phyloP scores from a whole-genome alignment of 495 filamentous ascomycete species.

The Xylaria telfairii region DNA sequence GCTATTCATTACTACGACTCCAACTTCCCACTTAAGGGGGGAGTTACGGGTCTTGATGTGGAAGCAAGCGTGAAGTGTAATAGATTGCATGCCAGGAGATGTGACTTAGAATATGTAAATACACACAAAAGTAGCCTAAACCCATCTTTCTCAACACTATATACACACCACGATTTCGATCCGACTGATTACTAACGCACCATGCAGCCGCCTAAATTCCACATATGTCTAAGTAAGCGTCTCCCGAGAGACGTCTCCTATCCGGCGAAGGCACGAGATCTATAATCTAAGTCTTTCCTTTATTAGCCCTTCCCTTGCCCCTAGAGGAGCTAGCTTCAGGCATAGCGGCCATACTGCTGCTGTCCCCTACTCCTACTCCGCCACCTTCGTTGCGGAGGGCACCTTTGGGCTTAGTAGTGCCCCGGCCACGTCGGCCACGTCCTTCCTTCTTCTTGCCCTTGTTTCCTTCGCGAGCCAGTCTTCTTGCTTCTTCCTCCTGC shows the following conservation, averaged over 20 bases:
- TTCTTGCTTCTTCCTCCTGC: constrained; percentile 67
- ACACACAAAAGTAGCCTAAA: not conserved
- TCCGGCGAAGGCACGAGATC: constrained; percentile 17
- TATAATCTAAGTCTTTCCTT: constrained; percentile 23
- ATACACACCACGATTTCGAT: constrained; percentile 3
- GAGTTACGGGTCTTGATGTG: no score
- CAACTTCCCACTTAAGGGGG: no score
- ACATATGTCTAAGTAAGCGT: not conserved
- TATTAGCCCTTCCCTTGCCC: constrained; percentile 16
- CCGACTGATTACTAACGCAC: not conserved
- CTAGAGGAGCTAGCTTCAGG: constrained; percentile 5
- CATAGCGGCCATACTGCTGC: not conserved
- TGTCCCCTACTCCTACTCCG: constrained; percentile 1
- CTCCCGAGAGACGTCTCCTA: constrained; percentile 21
- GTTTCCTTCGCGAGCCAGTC: constrained; percentile 37
- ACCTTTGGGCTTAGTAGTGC: constrained; percentile 17
- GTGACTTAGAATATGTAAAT: not conserved
- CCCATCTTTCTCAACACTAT: not conserved
- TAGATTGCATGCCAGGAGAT: not conserved
- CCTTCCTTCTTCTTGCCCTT: constrained; percentile 37
- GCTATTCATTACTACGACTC: no score
- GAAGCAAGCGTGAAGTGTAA: not conserved
- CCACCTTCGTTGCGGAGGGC: not conserved
- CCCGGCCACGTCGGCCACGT: constrained; percentile 21
- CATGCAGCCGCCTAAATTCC: constrained; percentile 3